Base-by-base conservation (phyloP, 202 grass and related monocot genomes). In the Setaria italica region DNA sequence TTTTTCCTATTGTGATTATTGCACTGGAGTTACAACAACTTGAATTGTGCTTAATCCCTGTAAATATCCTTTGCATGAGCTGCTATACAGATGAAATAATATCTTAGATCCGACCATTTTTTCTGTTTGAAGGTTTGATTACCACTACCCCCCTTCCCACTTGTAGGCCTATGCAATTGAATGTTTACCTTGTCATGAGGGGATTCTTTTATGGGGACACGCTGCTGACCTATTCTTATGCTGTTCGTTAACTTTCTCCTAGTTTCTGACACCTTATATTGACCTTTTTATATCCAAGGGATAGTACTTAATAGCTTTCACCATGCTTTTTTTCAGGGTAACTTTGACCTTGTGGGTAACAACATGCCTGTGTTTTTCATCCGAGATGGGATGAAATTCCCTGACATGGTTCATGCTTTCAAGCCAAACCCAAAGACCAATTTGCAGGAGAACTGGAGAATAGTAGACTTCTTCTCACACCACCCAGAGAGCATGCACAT, bases 381-480 rank as follows among this genome's bases (percentile, higher is more conserved):
- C 76, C 92, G 92, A 39, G 92, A 97, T 87, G 94, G 94, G 58
- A 97, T 97, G 90, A 97, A 97, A 71, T 94, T 97, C 80, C 92
- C 94, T 88, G 92, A 97, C 63, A 97, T 97, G 94, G 94, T 97
- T 50, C 94, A 97, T 89, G 92, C 94, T 64, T 91, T 97, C 80
- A 97, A 97, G 82, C 88, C 94, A 47, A 97, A 90, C 33, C 94
- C 94, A 19, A 97, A 97, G 88, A 92, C 90, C 73, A 93, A 94
- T 64, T 81, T 97, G 45, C 92, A 97, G 80, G 94, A 94, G 74
- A 89, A 97, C 86, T 97, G 94, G 92, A 93, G 94, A 79, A 84
- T 97, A 51, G 87, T 94, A 0, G 94, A 97, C 72, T 97, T 97
- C 92, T 97, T 97, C 71, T 92, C 94, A 1, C 94, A 97, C 86